phyloP scores from a whole-genome alignment of 305 asterid genomes.

The Euphrasia arctica region DNA sequence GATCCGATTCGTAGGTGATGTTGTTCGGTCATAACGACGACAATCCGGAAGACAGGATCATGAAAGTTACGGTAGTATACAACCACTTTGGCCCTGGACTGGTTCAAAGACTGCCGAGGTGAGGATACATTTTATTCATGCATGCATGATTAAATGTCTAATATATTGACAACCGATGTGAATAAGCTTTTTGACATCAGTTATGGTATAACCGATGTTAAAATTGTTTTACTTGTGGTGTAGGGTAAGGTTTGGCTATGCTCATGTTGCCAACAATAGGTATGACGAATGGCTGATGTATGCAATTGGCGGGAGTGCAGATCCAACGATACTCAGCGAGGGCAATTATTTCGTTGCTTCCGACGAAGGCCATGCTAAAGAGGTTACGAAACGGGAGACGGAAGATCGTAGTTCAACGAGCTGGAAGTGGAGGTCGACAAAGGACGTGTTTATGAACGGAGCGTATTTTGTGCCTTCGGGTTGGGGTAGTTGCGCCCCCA shows the following conservation, averaged over 20 bases:
- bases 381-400: conserved; percentile 57
- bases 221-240: background rate
- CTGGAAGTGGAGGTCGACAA: conserved; percentile 67
- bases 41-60: conserved; percentile 41
- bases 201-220: too few species aligned
- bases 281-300: conserved; percentile 50
- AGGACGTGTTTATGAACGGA: conserved; percentile 52
- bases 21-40: conserved; percentile 58
- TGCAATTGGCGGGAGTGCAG: conserved; percentile 56
- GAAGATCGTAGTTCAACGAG: conserved; percentile 27
- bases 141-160: too few species aligned
- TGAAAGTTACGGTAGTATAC: conserved; percentile 65
- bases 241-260: conserved; percentile 61
- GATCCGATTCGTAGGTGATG: conserved; percentile 48
- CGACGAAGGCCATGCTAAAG: conserved; percentile 31
- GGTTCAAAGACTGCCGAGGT: conserved; percentile 76
- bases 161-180: background rate
- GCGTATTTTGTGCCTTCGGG: conserved; percentile 57
- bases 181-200: too few species aligned
- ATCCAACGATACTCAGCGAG: conserved; percentile 58
- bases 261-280: conserved; percentile 53
- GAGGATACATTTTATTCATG: background rate
- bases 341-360: conserved; percentile 51
- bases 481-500: conserved; percentile 46
- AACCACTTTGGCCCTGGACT: conserved; percentile 68